Evolutionary conservation across 108 stramenopile species (phyloP).

Genomic region (Skeletonema menzelii): DNA sequence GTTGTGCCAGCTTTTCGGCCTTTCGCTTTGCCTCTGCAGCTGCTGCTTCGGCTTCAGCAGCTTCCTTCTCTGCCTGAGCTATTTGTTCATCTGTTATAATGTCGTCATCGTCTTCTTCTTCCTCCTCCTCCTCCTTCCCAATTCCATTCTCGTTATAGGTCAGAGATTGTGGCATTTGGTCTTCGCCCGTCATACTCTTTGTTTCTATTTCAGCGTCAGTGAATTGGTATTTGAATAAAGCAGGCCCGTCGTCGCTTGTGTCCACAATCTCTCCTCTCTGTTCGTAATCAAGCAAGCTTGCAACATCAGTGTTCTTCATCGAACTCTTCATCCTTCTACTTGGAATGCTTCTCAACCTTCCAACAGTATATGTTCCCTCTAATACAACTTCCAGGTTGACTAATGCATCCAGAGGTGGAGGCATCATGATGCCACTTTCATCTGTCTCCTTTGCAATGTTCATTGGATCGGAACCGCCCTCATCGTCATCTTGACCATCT

Average conservation of each 20-base stretch:
- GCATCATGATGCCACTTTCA: slow-evolving; percentile 57
- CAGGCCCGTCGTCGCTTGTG: slow-evolving; percentile 7
- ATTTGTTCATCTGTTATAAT: slow-evolving; percentile 37
- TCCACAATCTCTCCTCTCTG: slow-evolving; percentile 32
- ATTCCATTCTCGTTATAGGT: slow-evolving; percentile 17
- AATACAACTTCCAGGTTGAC: slow-evolving; percentile 80
- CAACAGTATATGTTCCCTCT: slow-evolving; percentile 65
- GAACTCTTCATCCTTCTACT: slow-evolving; percentile 29
- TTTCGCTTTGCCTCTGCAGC: slow-evolving; percentile 71
- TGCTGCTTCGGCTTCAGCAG: slow-evolving; percentile 29
- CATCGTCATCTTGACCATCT: slow-evolving; percentile 2
- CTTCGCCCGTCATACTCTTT: neutral
- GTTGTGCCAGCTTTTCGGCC: slow-evolving; percentile 74
- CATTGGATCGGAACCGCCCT: neutral
- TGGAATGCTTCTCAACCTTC: slow-evolving; percentile 56
- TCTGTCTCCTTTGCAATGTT: slow-evolving; percentile 12
- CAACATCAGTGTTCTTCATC: slow-evolving; percentile 15
- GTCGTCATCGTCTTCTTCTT: slow-evolving; percentile 28
- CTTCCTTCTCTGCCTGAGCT: slow-evolving; percentile 42
- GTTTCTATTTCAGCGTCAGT: slow-evolving; percentile 2
- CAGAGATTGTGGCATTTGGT: slow-evolving; percentile 18
- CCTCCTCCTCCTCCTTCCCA: slow-evolving; percentile 3
- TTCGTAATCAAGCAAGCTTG: slow-evolving; percentile 41
- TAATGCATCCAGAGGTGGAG: slow-evolving; percentile 74
- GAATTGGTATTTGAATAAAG: slow-evolving; percentile 16